Percentiles rank a stretch among this genome's conserved stretches.
phyloP scores from a whole-genome alignment of 257 asterid species.

The Prunella vulgaris region DNA sequence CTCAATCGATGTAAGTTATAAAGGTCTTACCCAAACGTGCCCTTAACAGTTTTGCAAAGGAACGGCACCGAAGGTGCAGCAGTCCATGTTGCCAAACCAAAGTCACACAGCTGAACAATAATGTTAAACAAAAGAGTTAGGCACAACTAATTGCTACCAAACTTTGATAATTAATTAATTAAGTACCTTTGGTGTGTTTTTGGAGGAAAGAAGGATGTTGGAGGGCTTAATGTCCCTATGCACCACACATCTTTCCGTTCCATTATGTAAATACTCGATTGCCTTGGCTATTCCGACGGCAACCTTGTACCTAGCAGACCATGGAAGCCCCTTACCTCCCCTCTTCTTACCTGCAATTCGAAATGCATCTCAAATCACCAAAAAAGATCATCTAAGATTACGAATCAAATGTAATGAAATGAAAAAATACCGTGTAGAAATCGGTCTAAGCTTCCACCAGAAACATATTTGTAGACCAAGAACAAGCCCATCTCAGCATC shows the following conservation, averaged over 20 bases:
- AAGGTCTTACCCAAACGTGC: conserved; percentile 84
- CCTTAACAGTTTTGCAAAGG: conserved; percentile 92
- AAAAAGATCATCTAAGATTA: neutral
- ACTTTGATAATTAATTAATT: neutral
- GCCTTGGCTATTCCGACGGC: conserved; percentile 81
- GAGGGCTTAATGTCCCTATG: conserved; percentile 96
- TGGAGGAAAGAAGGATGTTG: conserved; percentile 85
- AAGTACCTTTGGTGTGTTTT: conserved; percentile 58
- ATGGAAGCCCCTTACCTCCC: conserved; percentile 61
- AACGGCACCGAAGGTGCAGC: conserved; percentile 84
- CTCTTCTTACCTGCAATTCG: conserved; percentile 54
- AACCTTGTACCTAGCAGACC: conserved; percentile 65
- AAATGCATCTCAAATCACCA: conserved; percentile 20
- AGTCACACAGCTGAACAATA: conserved; percentile 67
- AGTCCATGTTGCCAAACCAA: conserved; percentile 95
- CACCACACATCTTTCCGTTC: conserved; percentile 85
- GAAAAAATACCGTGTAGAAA: conserved; percentile 58
- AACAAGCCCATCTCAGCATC: conserved; percentile 85
- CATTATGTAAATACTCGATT: conserved; percentile 64
- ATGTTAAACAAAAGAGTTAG: neutral
- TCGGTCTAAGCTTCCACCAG: conserved; percentile 86
- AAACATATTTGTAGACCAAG: conserved; percentile 80
- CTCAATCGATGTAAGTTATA: neutral
- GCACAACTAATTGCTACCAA: conserved; percentile 15
- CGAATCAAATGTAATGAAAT: neutral